Conservation (phyloP, 805 yeast genomes). For the Phaffomyces thermotolerans region DNA sequence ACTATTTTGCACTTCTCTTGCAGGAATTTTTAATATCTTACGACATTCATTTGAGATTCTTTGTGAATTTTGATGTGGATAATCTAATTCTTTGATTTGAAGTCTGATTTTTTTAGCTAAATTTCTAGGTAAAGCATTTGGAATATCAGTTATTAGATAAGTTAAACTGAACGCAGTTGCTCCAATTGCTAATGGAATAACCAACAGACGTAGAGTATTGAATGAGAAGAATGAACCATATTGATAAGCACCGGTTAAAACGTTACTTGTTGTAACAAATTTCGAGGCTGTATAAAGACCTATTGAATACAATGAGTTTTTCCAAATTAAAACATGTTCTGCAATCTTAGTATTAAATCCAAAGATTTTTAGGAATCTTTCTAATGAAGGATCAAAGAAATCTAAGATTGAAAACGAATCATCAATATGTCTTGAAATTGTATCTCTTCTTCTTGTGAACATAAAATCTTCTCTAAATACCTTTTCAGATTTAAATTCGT, state of each 20-base stretch:
- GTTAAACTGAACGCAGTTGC: constrained; percentile 47
- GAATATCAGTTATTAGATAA: constrained; percentile 72
- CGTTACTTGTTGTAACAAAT: constrained; percentile 30
- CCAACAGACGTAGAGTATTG: constrained; percentile 35
- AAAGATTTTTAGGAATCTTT: constrained; percentile 38
- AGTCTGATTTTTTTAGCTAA: constrained; percentile 62
- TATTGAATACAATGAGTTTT: constrained; percentile 24
- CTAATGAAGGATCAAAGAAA: constrained; percentile 70
- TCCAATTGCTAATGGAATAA: constrained; percentile 45
- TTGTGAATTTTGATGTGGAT: constrained; percentile 68
- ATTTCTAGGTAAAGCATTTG: constrained; percentile 82
- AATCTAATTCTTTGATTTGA: constrained; percentile 62
- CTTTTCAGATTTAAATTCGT: constrained; percentile 47
- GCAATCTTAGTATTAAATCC: constrained; percentile 24
- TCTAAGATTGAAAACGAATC: constrained; percentile 61
- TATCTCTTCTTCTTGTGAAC: constrained; percentile 73
- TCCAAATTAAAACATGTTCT: constrained; percentile 21
- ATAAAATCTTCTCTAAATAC: constrained; percentile 66
- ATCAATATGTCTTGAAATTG: constrained; percentile 47
- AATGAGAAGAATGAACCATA: constrained; percentile 32
- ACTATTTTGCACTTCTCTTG: constrained; percentile 68
- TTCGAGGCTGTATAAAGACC: constrained; percentile 25
- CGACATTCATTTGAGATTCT: constrained; percentile 79
- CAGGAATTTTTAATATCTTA: constrained; percentile 72
- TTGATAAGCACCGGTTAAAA: constrained; percentile 28